These are phyloP conservation scores for Rhododendron simsii DNA, from an alignment of 148 eudicot genomes.

Conservation along the genomic window DNA sequence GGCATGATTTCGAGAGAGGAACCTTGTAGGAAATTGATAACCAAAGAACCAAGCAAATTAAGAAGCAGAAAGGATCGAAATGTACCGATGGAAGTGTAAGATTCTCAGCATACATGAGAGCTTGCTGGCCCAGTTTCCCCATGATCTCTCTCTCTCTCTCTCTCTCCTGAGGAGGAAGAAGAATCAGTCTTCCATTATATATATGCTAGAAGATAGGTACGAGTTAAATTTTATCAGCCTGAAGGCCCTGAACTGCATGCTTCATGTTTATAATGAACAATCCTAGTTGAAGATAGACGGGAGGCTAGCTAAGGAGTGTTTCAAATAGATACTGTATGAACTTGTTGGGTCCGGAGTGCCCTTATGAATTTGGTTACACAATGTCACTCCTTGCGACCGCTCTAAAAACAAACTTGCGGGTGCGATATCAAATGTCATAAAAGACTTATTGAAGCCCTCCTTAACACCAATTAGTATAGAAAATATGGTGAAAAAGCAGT, in stretches of 20 bases:
- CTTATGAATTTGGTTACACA: no score
- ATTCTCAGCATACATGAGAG: constrained; percentile 35
- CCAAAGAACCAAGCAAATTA: background rate
- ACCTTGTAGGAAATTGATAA: background rate
- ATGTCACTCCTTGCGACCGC: no score
- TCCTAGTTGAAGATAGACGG: background rate
- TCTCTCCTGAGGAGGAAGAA: background rate
- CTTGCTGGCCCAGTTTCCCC: constrained; percentile 17
- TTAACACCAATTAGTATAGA: no score
- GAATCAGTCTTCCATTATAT: background rate
- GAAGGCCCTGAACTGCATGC: background rate
- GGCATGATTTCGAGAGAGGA: background rate
- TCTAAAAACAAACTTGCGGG: no score
- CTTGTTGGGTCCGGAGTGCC: no score
- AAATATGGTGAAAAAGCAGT: no score
- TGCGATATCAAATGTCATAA: no score
- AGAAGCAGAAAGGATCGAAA: background rate
- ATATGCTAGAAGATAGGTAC: background rate
- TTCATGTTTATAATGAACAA: background rate
- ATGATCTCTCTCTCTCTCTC: background rate
- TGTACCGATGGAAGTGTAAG: constrained; percentile 51
- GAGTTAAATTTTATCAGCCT: background rate
- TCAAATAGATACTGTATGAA: no score
- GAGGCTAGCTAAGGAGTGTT: background rate
- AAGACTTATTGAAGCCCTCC: no score